Evolutionary conservation across 1,139 yeast genomes (phyloP), one percentile per base, ranked within the genome.

Genomic region (Candida sanyaensis): DNA sequence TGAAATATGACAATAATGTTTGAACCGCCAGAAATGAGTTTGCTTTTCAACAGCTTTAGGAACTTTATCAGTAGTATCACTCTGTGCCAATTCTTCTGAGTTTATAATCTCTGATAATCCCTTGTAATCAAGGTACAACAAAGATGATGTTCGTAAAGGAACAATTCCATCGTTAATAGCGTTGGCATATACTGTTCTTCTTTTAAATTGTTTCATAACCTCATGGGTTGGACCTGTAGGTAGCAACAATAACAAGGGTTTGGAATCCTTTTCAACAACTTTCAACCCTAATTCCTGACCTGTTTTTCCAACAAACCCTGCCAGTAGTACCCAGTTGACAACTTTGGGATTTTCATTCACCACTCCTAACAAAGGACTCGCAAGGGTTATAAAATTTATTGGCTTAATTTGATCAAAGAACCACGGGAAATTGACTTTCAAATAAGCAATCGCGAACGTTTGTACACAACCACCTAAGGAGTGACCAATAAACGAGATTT

Each of bases 391-490:
- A 63, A 91, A 92, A 61, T 91, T 89, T n/a, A 84, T 76, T 0
- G 97, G 97, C 50, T 74, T 69, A 5, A 88, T 79, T 17, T 71
- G 69, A 29, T 78, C 61, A 55, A 93, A 90, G 52, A 87, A 82
- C 71, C 84, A 80, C 0, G 97, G 95, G 60, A 83, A 83, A 53
- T 82, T 84, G 44, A 79, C 75, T 43, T 64, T 61, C 13, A 68
- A 77, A 62, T 90, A 90, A 0, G 97, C 96, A 40, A 93, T 80
- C 1, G 98, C 95, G 72, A 90, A 93, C 0, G 95, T 83, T 65
- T 93, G 98, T 3, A 88, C 86, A 40, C 89, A 72, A 0, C 99
- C 99, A 30, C 99, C 99, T 30, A 93, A 70, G 0, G 98, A 92
- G 65, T 93, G 99, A 1, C 93, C 96, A 32, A 95, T 75, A 58